Evolutionary conservation across 257 asterid genomes (phyloP).

Genomic region (Solanum stenotomum): DNA sequence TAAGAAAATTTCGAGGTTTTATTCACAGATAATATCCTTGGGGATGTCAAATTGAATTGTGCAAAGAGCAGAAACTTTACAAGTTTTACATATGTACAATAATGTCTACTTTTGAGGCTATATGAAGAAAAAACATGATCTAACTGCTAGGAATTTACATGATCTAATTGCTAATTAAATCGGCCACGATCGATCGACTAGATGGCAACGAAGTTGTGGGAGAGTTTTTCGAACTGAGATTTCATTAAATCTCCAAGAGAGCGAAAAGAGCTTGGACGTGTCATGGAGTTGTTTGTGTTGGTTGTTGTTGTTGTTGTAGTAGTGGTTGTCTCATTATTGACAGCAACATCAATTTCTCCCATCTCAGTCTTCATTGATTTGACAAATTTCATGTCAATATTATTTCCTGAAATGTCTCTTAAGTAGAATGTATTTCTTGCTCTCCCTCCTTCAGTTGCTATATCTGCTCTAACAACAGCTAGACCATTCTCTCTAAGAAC

Average conservation of each 20-base stretch:
- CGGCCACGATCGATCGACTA: background rate
- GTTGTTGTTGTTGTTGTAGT: conserved; percentile 21
- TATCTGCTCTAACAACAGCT: conserved; percentile 13
- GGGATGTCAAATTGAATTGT: background rate
- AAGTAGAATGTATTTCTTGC: conserved; percentile 53
- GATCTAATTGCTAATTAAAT: conserved; percentile 2
- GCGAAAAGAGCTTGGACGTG: conserved; percentile 6
- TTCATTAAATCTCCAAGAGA: conserved; percentile 2
- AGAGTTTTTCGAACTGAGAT: conserved; percentile 1
- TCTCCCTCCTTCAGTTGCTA: background rate
- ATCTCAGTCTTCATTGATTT: conserved; percentile 57
- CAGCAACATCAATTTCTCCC: conserved; percentile 35
- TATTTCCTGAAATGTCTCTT: conserved; percentile 62
- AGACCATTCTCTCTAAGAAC: conserved; percentile 67
- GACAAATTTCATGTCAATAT: conserved; percentile 41
- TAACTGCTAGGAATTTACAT: background rate
- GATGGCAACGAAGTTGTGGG: background rate
- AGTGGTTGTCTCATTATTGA: conserved; percentile 32
- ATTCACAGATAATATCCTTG: background rate
- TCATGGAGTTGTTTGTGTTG: conserved; percentile 2
- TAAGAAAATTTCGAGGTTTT: background rate
- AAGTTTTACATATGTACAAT: background rate
- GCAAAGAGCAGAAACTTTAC: background rate
- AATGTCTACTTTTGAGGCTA: background rate
- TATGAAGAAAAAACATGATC: background rate